phyloP scores from a whole-genome alignment of 176 grass and related monocot species.

The Olyra latifolia region DNA sequence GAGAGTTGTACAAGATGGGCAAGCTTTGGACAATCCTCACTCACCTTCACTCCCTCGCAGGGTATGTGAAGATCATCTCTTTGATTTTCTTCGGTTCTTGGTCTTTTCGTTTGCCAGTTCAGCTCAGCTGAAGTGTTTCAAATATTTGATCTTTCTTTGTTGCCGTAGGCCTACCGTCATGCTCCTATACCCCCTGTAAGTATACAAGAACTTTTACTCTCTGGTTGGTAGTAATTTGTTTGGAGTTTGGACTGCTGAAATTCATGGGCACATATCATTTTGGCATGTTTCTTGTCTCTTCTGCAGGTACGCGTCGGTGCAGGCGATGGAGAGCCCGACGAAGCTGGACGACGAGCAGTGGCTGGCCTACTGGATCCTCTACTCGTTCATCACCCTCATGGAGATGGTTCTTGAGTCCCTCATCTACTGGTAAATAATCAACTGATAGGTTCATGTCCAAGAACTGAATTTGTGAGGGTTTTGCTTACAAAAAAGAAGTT shows the following conservation, averaged over 20 bases:
- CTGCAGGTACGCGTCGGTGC: conserved; percentile 73
- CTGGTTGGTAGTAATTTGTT: not conserved
- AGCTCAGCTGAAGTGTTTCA: not conserved
- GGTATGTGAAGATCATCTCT: conserved; percentile 30
- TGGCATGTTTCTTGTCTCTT: not conserved
- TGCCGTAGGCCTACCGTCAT: conserved; percentile 60
- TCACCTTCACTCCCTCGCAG: conserved; percentile 67
- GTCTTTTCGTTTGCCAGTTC: not conserved
- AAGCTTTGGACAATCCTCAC: conserved; percentile 58
- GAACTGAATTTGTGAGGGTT: not conserved
- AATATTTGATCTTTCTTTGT: not conserved
- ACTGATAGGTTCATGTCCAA: not conserved
- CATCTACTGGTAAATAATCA: conserved; percentile 64
- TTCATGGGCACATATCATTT: not conserved
- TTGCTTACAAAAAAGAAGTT: not conserved
- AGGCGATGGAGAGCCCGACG: conserved; percentile 70
- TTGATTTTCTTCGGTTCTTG: not conserved
- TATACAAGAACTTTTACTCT: not conserved
- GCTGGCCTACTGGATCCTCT: conserved; percentile 95
- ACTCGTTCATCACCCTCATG: conserved; percentile 84
- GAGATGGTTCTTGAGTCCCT: conserved; percentile 84
- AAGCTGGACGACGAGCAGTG: conserved; percentile 94
- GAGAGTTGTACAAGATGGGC: conserved; percentile 31
- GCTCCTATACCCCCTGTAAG: conserved; percentile 77
- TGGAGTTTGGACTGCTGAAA: not conserved